These are phyloP conservation scores for Steccherinum ochraceum DNA, from an alignment of 768 basidiomycete species.

Conservation along the genomic window DNA sequence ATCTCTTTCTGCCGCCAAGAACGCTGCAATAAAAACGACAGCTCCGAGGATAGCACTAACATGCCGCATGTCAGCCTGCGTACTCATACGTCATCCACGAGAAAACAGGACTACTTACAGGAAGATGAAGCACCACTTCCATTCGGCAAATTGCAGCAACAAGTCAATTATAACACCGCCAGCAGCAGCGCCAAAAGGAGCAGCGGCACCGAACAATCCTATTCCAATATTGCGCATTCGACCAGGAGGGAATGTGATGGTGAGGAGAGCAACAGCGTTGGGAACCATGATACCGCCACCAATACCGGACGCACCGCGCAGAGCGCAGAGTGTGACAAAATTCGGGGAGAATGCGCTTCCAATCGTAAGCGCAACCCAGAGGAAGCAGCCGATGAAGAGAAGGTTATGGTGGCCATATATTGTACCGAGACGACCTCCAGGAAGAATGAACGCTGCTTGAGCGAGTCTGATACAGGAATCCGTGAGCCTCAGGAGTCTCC, in stretches of 20 bases:
- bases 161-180: slow-evolving; percentile 1
- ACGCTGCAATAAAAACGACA: no score
- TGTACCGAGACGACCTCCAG: no score
- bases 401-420: slow-evolving; percentile 8
- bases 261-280: slow-evolving; percentile 5
- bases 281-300: slow-evolving; percentile 3
- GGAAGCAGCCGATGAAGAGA: slow-evolving; percentile 2
- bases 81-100: no score
- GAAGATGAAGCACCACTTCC: no score
- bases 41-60: no score
- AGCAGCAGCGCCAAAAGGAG: slow-evolving; percentile 1
- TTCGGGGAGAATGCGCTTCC: slow-evolving; percentile 4
- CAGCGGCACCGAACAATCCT: slow-evolving; percentile 2
- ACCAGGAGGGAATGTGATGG: slow-evolving; percentile 6
- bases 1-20: no score
- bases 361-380: slow-evolving; percentile 7
- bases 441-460: no score
- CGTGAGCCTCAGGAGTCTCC: no score
- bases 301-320: slow-evolving; percentile 3
- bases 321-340: not conserved
- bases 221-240: slow-evolving; percentile 2
- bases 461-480: no score
- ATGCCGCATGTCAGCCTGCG: no score
- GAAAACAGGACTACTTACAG: no score
- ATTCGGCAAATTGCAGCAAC: no score